Conservation (phyloP, 495 filamentous ascomycete species). For the Recurvomyces mirabilis region DNA sequence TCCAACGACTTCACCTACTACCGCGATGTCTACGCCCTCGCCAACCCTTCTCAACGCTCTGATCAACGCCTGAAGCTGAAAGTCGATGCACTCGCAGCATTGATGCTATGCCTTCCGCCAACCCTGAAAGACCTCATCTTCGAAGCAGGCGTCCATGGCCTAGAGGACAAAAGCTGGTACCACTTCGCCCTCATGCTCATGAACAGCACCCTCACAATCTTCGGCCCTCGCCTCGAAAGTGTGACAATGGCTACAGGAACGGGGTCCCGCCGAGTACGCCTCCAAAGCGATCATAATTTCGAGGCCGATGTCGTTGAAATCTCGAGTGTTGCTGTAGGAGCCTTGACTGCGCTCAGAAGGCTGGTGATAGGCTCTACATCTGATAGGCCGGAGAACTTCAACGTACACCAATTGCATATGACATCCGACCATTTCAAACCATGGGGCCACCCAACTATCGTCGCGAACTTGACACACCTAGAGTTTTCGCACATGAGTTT, state of each 20-base stretch:
- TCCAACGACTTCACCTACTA: no score
- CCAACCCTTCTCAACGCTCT: no score
- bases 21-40: no score
- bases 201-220: neutral
- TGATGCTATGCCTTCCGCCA: slow-evolving; percentile 11
- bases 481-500: slow-evolving; percentile 2
- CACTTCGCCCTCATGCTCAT: neutral
- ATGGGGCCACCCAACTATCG: neutral
- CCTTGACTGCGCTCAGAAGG: neutral
- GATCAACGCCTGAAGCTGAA: slow-evolving; percentile 1
- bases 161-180: neutral
- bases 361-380: neutral
- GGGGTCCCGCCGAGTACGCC: neutral
- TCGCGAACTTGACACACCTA: slow-evolving; percentile 1
- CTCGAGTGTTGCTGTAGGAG: neutral
- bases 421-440: neutral
- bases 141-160: neutral
- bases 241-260: neutral
- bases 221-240: slow-evolving; percentile 1
- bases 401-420: neutral
- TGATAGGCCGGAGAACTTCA: neutral
- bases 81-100: slow-evolving; percentile 9
- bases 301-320: neutral
- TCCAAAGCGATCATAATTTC: neutral
- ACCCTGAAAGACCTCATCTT: slow-evolving; percentile 7